Conservation (phyloP, 768 basidiomycete genomes). For the Mycena metata region DNA sequence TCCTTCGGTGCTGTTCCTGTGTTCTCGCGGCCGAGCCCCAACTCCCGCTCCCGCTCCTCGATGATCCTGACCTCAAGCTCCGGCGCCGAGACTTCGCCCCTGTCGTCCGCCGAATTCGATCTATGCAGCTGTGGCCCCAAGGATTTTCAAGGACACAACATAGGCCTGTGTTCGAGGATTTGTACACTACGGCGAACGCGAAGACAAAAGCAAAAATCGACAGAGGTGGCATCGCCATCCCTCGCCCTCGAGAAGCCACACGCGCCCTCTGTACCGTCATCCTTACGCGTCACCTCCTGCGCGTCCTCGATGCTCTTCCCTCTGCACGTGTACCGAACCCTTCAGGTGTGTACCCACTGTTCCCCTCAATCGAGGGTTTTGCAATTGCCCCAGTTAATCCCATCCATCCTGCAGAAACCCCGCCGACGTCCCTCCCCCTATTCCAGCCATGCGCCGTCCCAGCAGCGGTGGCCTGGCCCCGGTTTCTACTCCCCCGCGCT, state of each 20-base stretch:
- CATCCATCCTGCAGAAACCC: no score
- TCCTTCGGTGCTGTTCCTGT: slow-evolving; percentile 55
- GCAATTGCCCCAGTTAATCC: no score
- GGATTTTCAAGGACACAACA: no score
- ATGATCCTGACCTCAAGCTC: slow-evolving; percentile 76
- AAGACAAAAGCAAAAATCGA: no score
- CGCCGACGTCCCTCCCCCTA: no score
- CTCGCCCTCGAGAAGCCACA: not conserved
- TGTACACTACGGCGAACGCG: no score
- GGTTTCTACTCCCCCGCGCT: no score
- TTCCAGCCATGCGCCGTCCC: no score
- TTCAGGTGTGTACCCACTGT: not conserved
- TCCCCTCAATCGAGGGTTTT: no score
- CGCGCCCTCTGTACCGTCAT: not conserved
- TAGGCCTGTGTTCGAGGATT: no score
- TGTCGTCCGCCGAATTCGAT: slow-evolving; percentile 77
- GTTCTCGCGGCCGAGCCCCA: slow-evolving; percentile 70
- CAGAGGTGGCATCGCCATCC: no score
- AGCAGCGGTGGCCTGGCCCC: no score
- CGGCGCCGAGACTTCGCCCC: slow-evolving; percentile 78
- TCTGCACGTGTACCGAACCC: not conserved
- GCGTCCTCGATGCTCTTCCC: not conserved
- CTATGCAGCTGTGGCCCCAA: not conserved
- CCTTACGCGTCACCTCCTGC: not conserved
- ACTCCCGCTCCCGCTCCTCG: slow-evolving; percentile 73